Evolutionary conservation across 2,329 filamentous ascomycete genomes (phyloP), one percentile per base, ranked within the genome.

Genomic region (Fonsecaea pugnacius): DNA sequence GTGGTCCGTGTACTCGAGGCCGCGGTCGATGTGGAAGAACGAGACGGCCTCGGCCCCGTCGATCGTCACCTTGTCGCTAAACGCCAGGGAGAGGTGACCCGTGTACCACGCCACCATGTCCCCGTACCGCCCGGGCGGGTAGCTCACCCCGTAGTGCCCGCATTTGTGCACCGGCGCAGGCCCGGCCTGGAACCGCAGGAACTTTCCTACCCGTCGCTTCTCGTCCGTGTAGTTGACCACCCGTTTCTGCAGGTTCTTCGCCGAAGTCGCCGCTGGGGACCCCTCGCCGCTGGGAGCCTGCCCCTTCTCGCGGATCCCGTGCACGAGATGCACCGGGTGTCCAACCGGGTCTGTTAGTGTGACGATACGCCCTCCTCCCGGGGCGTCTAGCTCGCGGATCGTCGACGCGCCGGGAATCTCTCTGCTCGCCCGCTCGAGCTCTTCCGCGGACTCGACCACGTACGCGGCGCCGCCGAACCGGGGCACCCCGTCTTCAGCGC

Each of bases 11-110:
- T 76, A 76, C 0, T 75, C 73, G 0, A 74, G 69, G 0, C 82
- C 83, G 0, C 78, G 75, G 63, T 85, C 83, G 50, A 85, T 76
- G 64, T 85, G 83, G 2, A 76, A 73, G 68, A 85, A 85, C 10
- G 77, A 70, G 0, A 80, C 77, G 16, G 75, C 73, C 14, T 71
- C 70, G 7, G 69, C 68, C 16, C 62, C 54, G 1, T 36, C 57
- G 32, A 77, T 69, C 63, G 77, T 77, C 1, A 80, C 64, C 30
- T 81, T 75, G 60, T 83, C 81, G 0, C 78, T 78, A 1, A 80
- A 78, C 1, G 75, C 78, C 55, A 83, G 71, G 63, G 80, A 80
- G 72, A 83, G 80, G 16, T 46, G 27, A 16, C 27, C 16, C 40
- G 55, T 58, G 27, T 58, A 58, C 55, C 55, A 16, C 48, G 75